Evolutionary conservation across 129 eudicot genomes (phyloP).

Genomic region (Chrysanthemum makinoi): DNA sequence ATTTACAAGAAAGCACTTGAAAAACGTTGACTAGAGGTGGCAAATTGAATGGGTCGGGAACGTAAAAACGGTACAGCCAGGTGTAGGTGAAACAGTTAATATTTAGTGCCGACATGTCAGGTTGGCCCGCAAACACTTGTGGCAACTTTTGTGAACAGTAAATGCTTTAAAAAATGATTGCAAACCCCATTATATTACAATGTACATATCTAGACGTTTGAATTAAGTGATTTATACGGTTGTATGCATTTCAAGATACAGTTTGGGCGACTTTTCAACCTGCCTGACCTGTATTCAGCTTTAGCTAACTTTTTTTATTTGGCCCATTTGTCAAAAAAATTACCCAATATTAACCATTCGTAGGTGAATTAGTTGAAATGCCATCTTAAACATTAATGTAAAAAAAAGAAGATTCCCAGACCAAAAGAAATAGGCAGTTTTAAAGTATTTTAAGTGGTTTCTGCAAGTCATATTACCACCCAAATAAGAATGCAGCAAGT

Average conservation of each 20-base stretch:
- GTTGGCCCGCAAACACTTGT: no score
- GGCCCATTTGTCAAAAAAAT: not conserved
- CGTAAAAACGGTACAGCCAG: no score
- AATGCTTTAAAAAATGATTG: not conserved
- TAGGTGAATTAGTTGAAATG: not conserved
- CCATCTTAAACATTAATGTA: not conserved
- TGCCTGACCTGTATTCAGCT: not conserved
- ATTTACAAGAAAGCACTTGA: slow-evolving; percentile 1
- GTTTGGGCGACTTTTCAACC: not conserved
- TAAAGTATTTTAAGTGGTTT: not conserved
- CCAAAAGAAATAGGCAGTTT: not conserved
- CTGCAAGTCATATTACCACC: not conserved
- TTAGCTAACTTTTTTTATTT: not conserved
- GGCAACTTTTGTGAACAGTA: no score
- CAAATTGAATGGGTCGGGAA: no score
- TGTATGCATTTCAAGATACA: not conserved
- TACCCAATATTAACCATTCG: not conserved
- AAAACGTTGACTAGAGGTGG: not conserved
- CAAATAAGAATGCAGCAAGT: not conserved
- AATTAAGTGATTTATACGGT: not conserved
- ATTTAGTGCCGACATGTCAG: no score
- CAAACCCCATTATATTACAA: not conserved
- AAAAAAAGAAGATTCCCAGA: slow-evolving; percentile 7
- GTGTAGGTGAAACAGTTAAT: no score
- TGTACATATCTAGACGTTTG: not conserved